Conservation (phyloP, 352 stramenopile species). For the Poterioochromonas sp. region DNA sequence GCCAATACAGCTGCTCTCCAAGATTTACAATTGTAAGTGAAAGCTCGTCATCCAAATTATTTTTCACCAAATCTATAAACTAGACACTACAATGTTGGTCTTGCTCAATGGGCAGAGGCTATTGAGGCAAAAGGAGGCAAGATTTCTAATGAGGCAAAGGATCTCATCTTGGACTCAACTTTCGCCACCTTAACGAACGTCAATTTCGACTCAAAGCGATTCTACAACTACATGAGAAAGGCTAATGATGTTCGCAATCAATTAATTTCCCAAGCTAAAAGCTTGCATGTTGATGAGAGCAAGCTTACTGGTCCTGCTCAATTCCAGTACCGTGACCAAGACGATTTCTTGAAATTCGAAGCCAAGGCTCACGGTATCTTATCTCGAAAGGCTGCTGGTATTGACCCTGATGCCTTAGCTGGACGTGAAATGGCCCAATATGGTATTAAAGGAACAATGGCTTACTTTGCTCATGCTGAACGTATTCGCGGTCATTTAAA, state of each 20-base stretch:
- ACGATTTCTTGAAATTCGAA: constrained; percentile 47
- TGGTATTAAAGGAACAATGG: constrained; percentile 57
- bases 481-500: background rate
- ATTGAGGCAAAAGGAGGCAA: constrained; percentile 3
- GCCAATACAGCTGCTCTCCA: constrained; percentile 51
- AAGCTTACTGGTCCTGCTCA: background rate
- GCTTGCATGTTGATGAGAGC: background rate
- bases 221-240: constrained; percentile 38
- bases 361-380: constrained; percentile 38
- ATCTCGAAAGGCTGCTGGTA: constrained; percentile 40
- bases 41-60: background rate
- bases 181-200: constrained; percentile 59
- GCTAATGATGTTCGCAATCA: constrained; percentile 26
- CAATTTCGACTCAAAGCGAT: constrained; percentile 57
- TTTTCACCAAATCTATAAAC: background rate
- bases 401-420: constrained; percentile 38
- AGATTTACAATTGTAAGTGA: constrained; percentile 42
- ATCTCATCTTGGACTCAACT: background rate
- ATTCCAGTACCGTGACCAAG: constrained; percentile 42
- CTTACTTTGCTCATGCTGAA: constrained; percentile 51
- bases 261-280: background rate
- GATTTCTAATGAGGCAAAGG: background rate
- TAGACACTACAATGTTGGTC: background rate
- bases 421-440: constrained; percentile 56
- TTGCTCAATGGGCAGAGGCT: background rate